Percentiles rank a stretch among this genome's conserved stretches.
phyloP scores from a whole-genome alignment of 768 basidiomycete genomes.

The Mycena crocata region DNA sequence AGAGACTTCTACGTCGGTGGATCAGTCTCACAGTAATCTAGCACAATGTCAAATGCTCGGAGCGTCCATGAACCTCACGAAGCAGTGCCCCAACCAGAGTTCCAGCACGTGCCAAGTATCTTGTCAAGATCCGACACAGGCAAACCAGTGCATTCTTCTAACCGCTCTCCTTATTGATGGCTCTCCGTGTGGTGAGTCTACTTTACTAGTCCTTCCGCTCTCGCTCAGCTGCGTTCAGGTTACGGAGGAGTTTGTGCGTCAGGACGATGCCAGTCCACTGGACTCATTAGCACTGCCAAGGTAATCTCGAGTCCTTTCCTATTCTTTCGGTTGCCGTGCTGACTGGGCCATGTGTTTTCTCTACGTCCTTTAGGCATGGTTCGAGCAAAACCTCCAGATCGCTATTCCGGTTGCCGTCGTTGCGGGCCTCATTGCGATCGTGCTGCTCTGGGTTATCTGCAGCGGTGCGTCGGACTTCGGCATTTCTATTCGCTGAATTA shows the following conservation, averaged over 20 bases:
- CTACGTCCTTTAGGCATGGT: conserved; percentile 68
- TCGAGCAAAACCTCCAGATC: conserved; percentile 79
- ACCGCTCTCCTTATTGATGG: conserved; percentile 82
- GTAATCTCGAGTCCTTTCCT: conserved; percentile 45
- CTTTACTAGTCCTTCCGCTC: conserved; percentile 26
- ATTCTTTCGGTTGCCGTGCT: conserved; percentile 8
- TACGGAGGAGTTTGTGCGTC: conserved; percentile 77
- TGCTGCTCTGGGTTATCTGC: conserved; percentile 64
- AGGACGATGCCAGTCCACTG: conserved; percentile 72
- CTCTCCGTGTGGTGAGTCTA: conserved; percentile 79
- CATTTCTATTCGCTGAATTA: neutral
- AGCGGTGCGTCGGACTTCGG: conserved; percentile 47
- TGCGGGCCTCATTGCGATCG: conserved; percentile 69
- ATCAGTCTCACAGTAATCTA: conserved; percentile 39
- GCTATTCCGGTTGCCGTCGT: conserved; percentile 84
- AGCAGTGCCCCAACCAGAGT: conserved; percentile 71
- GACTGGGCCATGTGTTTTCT: conserved; percentile 16
- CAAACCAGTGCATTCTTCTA: conserved; percentile 75
- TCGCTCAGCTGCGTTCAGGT: conserved; percentile 50
- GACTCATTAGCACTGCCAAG: conserved; percentile 69
- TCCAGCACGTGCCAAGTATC: conserved; percentile 82
- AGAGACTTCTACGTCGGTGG: conserved; percentile 18
- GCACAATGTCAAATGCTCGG: conserved; percentile 84
- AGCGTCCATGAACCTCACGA: conserved; percentile 73
- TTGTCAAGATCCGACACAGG: conserved; percentile 75